Conservation (phyloP, 1,284 basidiomycete genomes). For the Leccinum subrobustum region DNA sequence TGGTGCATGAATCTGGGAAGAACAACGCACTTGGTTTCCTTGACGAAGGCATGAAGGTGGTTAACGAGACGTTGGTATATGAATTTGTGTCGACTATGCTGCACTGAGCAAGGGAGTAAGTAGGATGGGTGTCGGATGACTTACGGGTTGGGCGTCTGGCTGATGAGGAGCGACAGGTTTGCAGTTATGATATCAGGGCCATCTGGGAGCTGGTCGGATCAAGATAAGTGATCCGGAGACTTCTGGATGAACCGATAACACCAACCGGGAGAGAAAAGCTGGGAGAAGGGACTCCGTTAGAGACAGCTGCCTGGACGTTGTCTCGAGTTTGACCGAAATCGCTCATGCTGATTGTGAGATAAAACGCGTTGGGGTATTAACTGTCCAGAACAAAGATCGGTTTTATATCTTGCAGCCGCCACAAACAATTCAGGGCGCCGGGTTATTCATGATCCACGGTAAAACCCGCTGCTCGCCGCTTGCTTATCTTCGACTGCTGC, state of each 20-base stretch:
- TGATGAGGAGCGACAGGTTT: conserved; percentile 49
- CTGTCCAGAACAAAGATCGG: neutral
- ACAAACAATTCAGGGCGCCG: neutral
- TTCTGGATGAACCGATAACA: neutral
- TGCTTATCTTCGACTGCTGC: neutral
- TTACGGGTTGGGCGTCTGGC: neutral
- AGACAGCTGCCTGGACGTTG: conserved; percentile 23
- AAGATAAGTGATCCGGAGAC: neutral
- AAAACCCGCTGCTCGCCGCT: neutral
- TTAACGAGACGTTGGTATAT: conserved; percentile 49
- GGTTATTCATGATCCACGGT: neutral
- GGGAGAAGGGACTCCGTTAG: conserved; percentile 34
- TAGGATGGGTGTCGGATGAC: neutral
- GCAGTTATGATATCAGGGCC: conserved; percentile 54
- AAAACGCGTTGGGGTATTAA: neutral
- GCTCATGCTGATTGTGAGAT: conserved; percentile 9
- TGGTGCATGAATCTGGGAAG: neutral
- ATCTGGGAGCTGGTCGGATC: conserved; percentile 43
- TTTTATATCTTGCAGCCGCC: neutral
- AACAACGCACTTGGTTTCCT: conserved; percentile 55
- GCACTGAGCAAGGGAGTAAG: conserved; percentile 2
- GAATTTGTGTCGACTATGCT: conserved; percentile 43
- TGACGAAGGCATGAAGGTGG: conserved; percentile 71
- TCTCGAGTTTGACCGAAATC: conserved; percentile 13
- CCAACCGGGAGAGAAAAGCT: conserved; percentile 34